Conservation (phyloP, 2,329 filamentous ascomycete genomes). For the Paecilomyces sp. region DNA sequence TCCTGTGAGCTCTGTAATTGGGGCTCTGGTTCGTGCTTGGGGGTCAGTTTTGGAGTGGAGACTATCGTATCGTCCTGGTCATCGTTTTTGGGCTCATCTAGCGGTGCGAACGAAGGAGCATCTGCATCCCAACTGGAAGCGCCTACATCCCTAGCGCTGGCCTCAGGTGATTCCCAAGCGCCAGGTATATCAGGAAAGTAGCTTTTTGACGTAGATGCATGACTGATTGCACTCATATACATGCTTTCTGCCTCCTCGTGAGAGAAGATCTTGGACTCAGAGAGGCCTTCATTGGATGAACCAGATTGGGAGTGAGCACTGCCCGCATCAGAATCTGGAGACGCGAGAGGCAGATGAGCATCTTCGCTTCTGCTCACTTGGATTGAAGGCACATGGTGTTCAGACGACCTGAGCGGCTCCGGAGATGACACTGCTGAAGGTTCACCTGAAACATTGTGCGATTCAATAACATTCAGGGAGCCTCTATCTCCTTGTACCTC, state of each 20-base stretch:
- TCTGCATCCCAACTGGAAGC: constrained; percentile 1
- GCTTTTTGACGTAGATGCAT: constrained; percentile 20
- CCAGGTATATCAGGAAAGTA: constrained; percentile 34
- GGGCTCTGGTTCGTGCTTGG: constrained; percentile 6
- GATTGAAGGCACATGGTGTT: neutral
- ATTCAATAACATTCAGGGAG: neutral
- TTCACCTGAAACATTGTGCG: neutral
- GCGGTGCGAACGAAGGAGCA: neutral
- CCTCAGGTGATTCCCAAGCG: constrained; percentile 30
- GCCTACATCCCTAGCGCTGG: constrained; percentile 6
- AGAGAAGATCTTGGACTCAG: constrained; percentile 40
- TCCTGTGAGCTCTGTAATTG: constrained; percentile 1
- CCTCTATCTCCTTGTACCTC: neutral
- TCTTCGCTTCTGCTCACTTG: neutral
- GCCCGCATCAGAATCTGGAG: constrained; percentile 13
- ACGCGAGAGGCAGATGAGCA: neutral
- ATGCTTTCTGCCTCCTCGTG: constrained; percentile 45
- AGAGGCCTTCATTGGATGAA: constrained; percentile 30
- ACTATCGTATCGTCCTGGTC: constrained; percentile 10
- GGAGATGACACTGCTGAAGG: neutral
- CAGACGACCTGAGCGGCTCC: neutral
- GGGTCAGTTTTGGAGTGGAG: constrained; percentile 24
- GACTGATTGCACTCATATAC: constrained; percentile 52
- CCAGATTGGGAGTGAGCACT: constrained; percentile 15
- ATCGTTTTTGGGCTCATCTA: neutral